A percentile compares a stretch with the other conserved stretches of the same genome.
Evolutionary conservation across 768 basidiomycete genomes (phyloP).

Genomic region (Chiua virens): DNA sequence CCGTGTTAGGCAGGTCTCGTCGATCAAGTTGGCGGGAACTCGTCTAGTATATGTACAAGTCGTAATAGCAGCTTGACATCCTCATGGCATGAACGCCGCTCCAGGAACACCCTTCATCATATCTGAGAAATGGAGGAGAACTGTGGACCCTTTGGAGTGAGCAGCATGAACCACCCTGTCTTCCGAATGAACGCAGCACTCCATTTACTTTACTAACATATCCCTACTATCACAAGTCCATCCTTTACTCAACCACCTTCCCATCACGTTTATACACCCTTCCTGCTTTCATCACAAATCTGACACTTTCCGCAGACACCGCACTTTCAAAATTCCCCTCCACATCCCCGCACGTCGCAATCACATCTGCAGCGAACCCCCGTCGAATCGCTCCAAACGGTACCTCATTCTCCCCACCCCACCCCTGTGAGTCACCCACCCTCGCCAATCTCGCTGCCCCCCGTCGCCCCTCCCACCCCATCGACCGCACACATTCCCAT

Average conservation of each 20-base stretch:
- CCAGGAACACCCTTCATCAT: too few species aligned
- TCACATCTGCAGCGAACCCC: constrained; percentile 57
- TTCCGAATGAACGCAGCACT: background rate
- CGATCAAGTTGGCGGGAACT: constrained; percentile 8
- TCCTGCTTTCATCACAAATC: constrained; percentile 62
- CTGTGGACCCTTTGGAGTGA: too few species aligned
- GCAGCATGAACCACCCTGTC: too few species aligned
- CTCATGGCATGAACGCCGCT: too few species aligned
- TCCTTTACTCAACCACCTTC: constrained; percentile 5
- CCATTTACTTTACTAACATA: background rate
- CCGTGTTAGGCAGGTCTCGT: constrained; percentile 24
- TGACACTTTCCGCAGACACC: constrained; percentile 45
- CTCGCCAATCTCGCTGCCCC: constrained; percentile 26
- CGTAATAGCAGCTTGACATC: background rate
- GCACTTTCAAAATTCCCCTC: constrained; percentile 43
- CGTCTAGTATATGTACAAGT: background rate
- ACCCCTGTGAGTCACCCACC: constrained; percentile 22
- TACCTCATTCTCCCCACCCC: constrained; percentile 40
- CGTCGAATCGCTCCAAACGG: constrained; percentile 53
- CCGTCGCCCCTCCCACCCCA: constrained; percentile 43
- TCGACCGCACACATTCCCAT: constrained; percentile 53
- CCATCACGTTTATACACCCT: constrained; percentile 44
- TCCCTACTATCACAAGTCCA: too few species aligned
- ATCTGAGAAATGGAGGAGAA: too few species aligned
- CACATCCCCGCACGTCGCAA: constrained; percentile 39